These are phyloP conservation scores for Salvia rosmarinus DNA, from an alignment of 257 asterid species.

Conservation along the genomic window DNA sequence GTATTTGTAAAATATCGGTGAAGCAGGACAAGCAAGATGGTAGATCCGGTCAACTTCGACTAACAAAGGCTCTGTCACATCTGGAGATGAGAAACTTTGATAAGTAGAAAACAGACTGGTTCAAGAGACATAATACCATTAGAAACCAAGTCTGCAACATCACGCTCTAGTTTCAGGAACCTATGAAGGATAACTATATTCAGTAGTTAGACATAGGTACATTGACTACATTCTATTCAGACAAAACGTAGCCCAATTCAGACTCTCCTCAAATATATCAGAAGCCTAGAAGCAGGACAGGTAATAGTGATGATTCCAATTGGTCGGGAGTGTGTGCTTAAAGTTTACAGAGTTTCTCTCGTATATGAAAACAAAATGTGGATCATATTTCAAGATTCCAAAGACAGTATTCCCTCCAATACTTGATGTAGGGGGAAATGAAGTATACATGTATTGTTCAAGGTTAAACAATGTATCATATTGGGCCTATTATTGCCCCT, in stretches of 20 bases:
- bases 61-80: conserved; percentile 86
- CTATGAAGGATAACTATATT: too few species aligned
- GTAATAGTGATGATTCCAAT: not conserved
- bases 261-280: not conserved
- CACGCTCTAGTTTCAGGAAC: not conserved
- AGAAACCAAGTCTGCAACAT: not conserved
- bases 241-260: not conserved
- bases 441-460: not conserved
- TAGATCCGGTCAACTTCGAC: conserved; percentile 94
- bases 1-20: conserved; percentile 96
- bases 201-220: not conserved
- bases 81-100: conserved; percentile 44
- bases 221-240: not conserved
- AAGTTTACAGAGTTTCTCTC: too few species aligned
- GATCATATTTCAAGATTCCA: not conserved
- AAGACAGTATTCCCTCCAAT: not conserved
- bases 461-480: not conserved
- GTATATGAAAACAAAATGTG: too few species aligned
- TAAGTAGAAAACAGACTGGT: not conserved
- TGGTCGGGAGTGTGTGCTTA: not conserved
- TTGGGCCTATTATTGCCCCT: not conserved
- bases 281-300: conserved; percentile 1
- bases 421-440: not conserved
- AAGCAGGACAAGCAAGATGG: conserved; percentile 99
- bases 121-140: not conserved